Base-by-base conservation (phyloP, 495 filamentous ascomycete genomes). In the Acidomyces sp. region DNA sequence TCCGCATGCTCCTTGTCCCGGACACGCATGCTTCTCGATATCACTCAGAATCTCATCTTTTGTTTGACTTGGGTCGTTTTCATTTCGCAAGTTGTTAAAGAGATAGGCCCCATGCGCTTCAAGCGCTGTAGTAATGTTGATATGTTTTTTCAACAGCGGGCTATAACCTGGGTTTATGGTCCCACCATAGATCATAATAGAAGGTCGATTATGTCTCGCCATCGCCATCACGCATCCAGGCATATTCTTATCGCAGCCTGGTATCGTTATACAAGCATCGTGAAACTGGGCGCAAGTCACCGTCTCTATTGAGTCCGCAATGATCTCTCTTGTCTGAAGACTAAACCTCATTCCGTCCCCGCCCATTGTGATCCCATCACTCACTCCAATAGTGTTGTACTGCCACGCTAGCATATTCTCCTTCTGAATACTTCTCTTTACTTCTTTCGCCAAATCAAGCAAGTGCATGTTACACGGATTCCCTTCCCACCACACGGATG, bases 191-290 rank as follows among this genome's bases (percentile, higher is more conserved):
- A 82, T 71, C 75, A 82, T 82, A 46, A 83, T 63, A 0, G 75
- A 78, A 4, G 90, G 90, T 12, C 88, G 75, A 63, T 97, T 95
- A 61, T 94, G 85, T 28, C 90, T 73, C 10, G 85, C 85, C 60
- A 84, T 80, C 31, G 72, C 79, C 77, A 84, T 82, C n/a, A 84
- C 62, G 25, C 68, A 69, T 44, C 90, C 90, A 1, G 90, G 90
- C 90, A 97, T 97, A 52, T 97, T 97, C 68, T 97, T 97, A 61
- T 97, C 90, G 55, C 90, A 97, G 7, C 90, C 90, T 1, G 90
- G 86, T 47, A 97, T 88, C 18, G 83, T 75, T 52, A 97, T 87
- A 55, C 86, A 92, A 39, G 90, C 90, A 50, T 97, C 90, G 58
- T 97, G 85, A 34, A 66, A 60, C 46, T 69, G 67, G 25, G 67